Conservation (phyloP, 164 flowering plant genomes). For the Amborella trichopoda region DNA sequence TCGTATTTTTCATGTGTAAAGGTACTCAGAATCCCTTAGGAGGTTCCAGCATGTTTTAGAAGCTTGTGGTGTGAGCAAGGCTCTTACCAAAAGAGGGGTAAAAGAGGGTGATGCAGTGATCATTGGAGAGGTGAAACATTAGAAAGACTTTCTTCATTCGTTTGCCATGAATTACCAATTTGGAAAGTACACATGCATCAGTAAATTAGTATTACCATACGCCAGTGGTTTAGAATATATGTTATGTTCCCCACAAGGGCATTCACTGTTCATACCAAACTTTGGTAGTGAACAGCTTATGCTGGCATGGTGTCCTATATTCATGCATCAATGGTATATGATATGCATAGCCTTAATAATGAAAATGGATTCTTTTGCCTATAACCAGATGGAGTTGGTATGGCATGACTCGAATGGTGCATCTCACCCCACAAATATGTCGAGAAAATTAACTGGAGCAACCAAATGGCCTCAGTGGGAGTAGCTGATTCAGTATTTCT, state of each 20-base stretch:
- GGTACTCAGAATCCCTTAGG: conserved; percentile 77
- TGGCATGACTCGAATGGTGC: conserved; percentile 50
- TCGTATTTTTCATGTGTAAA: conserved; percentile 20
- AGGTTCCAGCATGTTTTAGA: conserved; percentile 95
- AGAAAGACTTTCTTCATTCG: conserved; percentile 9
- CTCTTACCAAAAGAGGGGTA: conserved; percentile 72
- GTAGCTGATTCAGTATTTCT: conserved; percentile 7
- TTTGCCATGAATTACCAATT: neutral
- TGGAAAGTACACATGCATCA: neutral
- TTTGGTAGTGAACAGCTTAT: no score
- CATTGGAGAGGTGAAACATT: conserved; percentile 93
- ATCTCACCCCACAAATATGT: conserved; percentile 21
- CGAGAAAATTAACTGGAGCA: conserved; percentile 26
- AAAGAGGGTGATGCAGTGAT: conserved; percentile 93
- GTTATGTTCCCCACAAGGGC: no score
- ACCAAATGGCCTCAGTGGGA: conserved; percentile 42
- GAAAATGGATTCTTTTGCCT: conserved; percentile 2
- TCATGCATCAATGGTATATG: neutral
- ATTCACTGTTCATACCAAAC: no score
- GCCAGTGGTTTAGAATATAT: neutral
- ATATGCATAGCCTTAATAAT: neutral
- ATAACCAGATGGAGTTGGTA: conserved; percentile 66
- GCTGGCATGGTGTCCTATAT: neutral
- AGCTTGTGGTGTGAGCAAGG: conserved; percentile 86
- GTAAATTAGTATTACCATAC: neutral